A percentile compares a stretch with the other conserved stretches of the same genome.
Conservation (phyloP, 495 filamentous ascomycete genomes). For the Penicillium pancosmium region DNA sequence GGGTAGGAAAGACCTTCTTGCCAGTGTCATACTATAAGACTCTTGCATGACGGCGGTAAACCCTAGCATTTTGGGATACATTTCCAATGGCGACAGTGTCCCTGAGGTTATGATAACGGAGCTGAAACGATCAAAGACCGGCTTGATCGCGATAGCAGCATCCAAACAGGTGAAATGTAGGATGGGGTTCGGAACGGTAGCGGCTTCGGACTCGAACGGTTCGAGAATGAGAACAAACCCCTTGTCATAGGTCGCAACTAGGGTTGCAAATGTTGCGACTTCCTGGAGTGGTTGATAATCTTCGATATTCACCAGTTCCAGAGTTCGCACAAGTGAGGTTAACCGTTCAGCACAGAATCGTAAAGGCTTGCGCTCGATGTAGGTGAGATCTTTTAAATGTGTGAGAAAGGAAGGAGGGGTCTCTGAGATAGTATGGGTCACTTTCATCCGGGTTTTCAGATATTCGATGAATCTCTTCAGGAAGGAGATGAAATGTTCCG, state of each 20-base stretch:
- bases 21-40: conserved; percentile 96
- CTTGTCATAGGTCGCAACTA: conserved; percentile 96
- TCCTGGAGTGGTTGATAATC: conserved; percentile 97
- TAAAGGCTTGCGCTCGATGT: conserved; percentile 96
- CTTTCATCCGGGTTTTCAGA: conserved; percentile 98
- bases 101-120: conserved; percentile 99
- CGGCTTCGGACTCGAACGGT: conserved; percentile 93
- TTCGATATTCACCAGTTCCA: conserved; percentile 96
- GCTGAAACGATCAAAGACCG: conserved; percentile 94
- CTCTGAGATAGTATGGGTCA: conserved; percentile 94
- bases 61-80: conserved; percentile 98
- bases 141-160: conserved; percentile 97
- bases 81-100: conserved; percentile 94
- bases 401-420: conserved; percentile 92
- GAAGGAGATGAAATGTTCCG: conserved; percentile 96
- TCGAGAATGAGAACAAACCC: conserved; percentile 96
- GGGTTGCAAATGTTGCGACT: conserved; percentile 97
- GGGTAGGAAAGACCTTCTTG: conserved; percentile 90
- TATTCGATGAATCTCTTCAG: conserved; percentile 97
- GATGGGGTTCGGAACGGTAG: conserved; percentile 93
- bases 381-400: conserved; percentile 93
- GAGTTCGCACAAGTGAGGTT: conserved; percentile 90
- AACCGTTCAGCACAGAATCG: conserved; percentile 93
- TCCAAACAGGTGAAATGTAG: conserved; percentile 97
- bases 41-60: conserved; percentile 92